Evolutionary conservation across 2,329 filamentous ascomycete species (phyloP).

Genomic region (Fonsecaea nubica): DNA sequence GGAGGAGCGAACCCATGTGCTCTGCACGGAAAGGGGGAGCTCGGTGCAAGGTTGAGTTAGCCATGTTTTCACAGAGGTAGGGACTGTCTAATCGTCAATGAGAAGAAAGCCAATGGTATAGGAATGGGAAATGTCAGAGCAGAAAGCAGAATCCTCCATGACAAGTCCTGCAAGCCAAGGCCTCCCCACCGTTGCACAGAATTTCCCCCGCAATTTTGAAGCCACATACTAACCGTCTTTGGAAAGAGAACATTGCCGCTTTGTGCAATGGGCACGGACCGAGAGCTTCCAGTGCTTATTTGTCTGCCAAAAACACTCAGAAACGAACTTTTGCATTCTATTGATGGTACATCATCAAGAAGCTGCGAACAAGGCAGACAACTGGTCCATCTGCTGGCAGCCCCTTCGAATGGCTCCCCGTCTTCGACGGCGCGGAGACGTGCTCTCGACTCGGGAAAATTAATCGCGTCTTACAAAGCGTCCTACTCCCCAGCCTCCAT

Average conservation of each 20-base stretch:
- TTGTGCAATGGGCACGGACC: neutral
- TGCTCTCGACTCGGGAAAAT: neutral
- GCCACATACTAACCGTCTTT: neutral
- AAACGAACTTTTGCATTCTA: neutral
- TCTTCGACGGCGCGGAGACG: neutral
- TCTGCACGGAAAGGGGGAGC: slow-evolving; percentile 72
- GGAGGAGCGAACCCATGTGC: slow-evolving; percentile 74
- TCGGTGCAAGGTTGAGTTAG: slow-evolving; percentile 25
- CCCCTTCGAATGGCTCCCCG: neutral
- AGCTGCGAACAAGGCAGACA: neutral
- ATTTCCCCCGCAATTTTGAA: slow-evolving; percentile 2
- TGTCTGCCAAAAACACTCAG: neutral
- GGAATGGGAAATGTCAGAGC: neutral
- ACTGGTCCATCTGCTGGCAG: neutral
- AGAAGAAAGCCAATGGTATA: neutral
- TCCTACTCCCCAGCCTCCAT: neutral
- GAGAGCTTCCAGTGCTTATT: too few species aligned
- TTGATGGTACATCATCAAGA: neutral
- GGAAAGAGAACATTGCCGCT: neutral
- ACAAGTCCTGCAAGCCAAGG: neutral
- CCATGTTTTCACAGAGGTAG: slow-evolving; percentile 19
- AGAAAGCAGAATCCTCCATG: slow-evolving; percentile 4
- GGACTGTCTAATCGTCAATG: neutral
- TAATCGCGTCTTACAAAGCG: neutral
- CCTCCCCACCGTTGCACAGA: neutral